Evolutionary conservation across 257 asterid genomes (phyloP), one percentile per base, ranked within the genome.

Genomic region (Pogostemon cablin): DNA sequence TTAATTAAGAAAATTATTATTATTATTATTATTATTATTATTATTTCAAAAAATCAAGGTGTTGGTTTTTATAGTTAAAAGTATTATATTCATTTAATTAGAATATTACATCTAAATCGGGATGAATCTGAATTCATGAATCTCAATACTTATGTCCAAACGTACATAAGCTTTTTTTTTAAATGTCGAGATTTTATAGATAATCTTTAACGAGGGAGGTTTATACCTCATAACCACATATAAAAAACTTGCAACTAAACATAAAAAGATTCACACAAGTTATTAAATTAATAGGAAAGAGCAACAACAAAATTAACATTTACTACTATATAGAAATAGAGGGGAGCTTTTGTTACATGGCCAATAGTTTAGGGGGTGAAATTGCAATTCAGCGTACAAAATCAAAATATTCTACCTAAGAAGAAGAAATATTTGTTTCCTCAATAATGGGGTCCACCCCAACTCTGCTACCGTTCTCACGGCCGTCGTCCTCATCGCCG

Each of bases 381-480:
- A 66, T 7, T 39, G 62, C 25, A 74, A 46, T 74, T 74, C 34
- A 48, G 61, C 17, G 2, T 2, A 15, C 9, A 25, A 60, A n/a
- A 38, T 38, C 34, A 20, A 73, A 39, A 65, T 25, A 35, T 35
- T 3, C 12, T 0, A 60, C 12, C 34, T 25, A 25, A 25, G 32
- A 57, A 4, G 69, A 68, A 40, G 79, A 72, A 40, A 41, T 42
- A 40, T 34, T 62, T 5, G 75, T 6, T 37, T 77, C 82, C 46
- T 80, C 85, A 4, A 4, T 6, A 7, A 66, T 60, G 43, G 89
- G 89, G 3, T 83, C 90, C 73, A 58, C 89, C 4, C 78, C 84
- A 0, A 84, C 85, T 41, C 62, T 75, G 62, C 77, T 68, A 42
- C 78, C 75, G 17, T 68, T 43, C 47, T 62, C 70, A 4, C 40